Conservation (phyloP, 495 filamentous ascomycete species). For the Xylaria grammica region DNA sequence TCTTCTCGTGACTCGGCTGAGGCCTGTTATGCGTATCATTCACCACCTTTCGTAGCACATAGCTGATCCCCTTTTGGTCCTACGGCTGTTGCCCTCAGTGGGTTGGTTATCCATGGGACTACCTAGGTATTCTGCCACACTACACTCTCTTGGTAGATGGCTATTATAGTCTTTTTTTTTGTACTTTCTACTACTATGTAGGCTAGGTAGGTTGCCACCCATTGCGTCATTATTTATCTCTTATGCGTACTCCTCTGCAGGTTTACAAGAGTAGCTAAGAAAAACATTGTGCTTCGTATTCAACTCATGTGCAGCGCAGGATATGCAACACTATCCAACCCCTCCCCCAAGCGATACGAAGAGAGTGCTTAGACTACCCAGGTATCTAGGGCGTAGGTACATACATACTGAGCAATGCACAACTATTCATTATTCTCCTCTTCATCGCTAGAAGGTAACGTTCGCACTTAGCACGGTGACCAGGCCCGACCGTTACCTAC, state of each 20-base stretch:
- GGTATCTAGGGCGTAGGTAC: neutral
- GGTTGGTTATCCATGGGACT: no score
- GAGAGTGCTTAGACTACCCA: neutral
- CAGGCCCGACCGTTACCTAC: neutral
- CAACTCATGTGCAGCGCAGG: constrained; percentile 12
- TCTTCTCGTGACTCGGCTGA: no score
- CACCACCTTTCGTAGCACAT: no score
- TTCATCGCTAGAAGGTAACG: constrained; percentile 9
- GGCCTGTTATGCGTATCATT: no score
- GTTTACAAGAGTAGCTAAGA: neutral
- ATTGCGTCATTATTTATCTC: constrained; percentile 19
- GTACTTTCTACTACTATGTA: no score
- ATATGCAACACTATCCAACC: constrained; percentile 13
- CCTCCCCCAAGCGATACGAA: constrained; percentile 14
- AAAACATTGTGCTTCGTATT: constrained; percentile 9
- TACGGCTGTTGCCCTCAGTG: neutral
- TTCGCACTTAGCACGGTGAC: constrained; percentile 8
- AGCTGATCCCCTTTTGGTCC: neutral
- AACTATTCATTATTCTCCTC: neutral
- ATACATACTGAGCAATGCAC: neutral
- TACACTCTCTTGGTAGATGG: no score
- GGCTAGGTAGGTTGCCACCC: neutral
- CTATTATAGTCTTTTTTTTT: no score
- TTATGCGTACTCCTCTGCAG: constrained; percentile 4
- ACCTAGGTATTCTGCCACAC: no score